Evolutionary conservation across 169 alveolate genomes (phyloP).

Genomic region (Cyclospora cayetanensis): DNA sequence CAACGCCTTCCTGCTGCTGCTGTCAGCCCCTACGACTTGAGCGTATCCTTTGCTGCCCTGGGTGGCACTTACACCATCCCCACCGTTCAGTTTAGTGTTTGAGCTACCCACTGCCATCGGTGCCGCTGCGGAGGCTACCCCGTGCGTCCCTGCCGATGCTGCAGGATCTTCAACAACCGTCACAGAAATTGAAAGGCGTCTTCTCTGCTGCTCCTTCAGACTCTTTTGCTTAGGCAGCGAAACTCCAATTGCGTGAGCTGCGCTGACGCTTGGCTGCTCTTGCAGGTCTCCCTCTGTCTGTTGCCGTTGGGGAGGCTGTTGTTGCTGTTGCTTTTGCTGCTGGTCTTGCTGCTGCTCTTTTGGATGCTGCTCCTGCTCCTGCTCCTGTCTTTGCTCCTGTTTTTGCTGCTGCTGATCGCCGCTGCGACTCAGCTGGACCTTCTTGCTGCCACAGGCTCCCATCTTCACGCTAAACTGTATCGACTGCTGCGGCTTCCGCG

Average conservation of each 20-base stretch:
- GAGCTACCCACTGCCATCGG: not conserved
- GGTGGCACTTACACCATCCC: no score
- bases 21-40: no score
- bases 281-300: not conserved
- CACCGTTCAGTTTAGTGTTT: no score
- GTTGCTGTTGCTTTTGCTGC: not conserved
- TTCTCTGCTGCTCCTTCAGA: not conserved
- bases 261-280: not conserved
- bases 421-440: not conserved
- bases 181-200: not conserved
- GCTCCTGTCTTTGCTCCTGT: not conserved
- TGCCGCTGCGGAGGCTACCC: not conserved
- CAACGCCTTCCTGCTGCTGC: no score
- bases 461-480: not conserved
- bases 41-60: no score
- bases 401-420: conserved; percentile 9
- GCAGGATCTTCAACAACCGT: not conserved
- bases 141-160: not conserved
- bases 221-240: not conserved
- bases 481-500: not conserved
- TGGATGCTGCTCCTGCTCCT: not conserved
- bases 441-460: not conserved
- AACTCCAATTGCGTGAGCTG: not conserved
- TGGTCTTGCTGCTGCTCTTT: not conserved
- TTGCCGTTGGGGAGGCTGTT: not conserved